Conservation (phyloP, 192 early-diverging fungal species). For the Umbelopsis vinacea region DNA sequence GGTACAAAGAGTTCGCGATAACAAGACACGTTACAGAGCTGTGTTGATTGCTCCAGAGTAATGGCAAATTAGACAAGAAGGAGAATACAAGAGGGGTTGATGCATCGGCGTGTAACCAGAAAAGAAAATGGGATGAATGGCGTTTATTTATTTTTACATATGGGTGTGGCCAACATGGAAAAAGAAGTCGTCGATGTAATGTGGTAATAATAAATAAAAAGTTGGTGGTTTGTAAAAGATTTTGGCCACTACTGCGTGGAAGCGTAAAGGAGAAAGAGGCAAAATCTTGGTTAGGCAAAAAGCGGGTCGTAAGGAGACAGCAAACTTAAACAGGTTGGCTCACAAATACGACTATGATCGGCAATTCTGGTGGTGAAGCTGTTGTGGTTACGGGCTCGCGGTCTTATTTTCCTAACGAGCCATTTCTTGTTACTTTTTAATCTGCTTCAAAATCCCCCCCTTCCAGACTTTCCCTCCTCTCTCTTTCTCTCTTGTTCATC, state of each 20-base stretch:
- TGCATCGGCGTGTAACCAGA: slow-evolving; percentile 20
- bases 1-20: slow-evolving; percentile 54
- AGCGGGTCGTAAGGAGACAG: not conserved
- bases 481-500: not conserved
- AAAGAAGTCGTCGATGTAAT: no score
- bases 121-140: not conserved
- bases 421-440: not conserved
- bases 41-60: slow-evolving; percentile 55
- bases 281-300: not conserved
- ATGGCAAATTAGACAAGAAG: not conserved
- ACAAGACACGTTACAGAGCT: slow-evolving; percentile 68
- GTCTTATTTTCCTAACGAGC: not conserved
- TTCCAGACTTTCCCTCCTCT: not conserved
- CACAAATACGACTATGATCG: slow-evolving; percentile 12
- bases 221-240: no score
- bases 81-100: not conserved
- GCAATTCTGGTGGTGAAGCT: slow-evolving; percentile 17
- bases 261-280: not conserved
- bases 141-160: not conserved
- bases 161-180: no score
- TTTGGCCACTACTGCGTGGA: no score
- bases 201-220: no score
- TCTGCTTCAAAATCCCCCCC: not conserved
- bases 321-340: not conserved
- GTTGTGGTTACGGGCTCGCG: slow-evolving; percentile 1